Evolutionary conservation across 495 filamentous ascomycete species (phyloP).

Genomic region (Talaromyces thailandensis): DNA sequence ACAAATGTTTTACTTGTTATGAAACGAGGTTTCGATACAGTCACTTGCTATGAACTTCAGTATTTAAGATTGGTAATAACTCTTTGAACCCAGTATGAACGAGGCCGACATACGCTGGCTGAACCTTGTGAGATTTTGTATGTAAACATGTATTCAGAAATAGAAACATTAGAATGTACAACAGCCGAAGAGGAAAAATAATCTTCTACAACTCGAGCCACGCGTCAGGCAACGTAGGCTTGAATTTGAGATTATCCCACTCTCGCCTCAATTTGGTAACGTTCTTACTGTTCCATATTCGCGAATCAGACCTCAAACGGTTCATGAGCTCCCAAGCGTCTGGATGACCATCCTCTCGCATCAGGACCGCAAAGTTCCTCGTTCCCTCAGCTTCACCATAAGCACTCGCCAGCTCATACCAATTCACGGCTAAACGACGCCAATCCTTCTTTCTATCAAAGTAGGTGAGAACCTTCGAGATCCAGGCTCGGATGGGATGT

Average conservation of each 20-base stretch:
- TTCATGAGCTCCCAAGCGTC: not conserved
- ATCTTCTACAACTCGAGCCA: slow-evolving; percentile 2
- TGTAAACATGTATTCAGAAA: not conserved
- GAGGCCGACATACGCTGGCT: not conserved
- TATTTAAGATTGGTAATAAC: too few relatives aligned
- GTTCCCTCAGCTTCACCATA: slow-evolving; percentile 7
- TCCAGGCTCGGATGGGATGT: not conserved
- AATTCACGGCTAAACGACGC: slow-evolving; percentile 19
- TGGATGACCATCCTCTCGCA: slow-evolving; percentile 14
- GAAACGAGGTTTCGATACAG: too few relatives aligned
- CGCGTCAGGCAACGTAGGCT: not conserved
- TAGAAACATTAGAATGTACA: too few relatives aligned
- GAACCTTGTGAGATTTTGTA: not conserved
- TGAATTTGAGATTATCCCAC: not conserved
- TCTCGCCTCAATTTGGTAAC: not conserved
- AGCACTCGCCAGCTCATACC: slow-evolving; percentile 19
- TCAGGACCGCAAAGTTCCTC: slow-evolving; percentile 17
- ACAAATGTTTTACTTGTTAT: not conserved
- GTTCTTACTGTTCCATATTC: not conserved
- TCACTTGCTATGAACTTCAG: too few relatives aligned
- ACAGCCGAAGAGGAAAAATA: not conserved
- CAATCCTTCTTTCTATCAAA: slow-evolving; percentile 13
- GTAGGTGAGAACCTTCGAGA: not conserved
- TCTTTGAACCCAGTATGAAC: too few relatives aligned
- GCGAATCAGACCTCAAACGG: not conserved